Percentiles rank a stretch among this genome's conserved stretches.
Conservation (phyloP, 441 rosid species). For the Capsella rubella region DNA sequence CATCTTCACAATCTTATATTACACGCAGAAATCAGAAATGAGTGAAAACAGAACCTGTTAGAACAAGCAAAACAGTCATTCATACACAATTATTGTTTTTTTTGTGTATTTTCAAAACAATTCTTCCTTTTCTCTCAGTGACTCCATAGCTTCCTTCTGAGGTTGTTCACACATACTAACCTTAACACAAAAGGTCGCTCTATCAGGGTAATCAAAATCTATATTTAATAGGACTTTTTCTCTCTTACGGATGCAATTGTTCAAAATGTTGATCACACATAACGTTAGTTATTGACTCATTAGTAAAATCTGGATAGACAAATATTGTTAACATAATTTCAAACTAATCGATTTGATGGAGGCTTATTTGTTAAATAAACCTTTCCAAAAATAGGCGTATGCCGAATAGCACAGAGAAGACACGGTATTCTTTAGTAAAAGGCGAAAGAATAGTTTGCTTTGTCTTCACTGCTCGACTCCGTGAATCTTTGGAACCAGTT, state of each 20-base stretch:
- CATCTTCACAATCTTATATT: background rate
- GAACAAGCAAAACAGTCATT: background rate
- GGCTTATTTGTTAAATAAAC: background rate
- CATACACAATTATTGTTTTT: background rate
- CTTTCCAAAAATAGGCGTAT: no score
- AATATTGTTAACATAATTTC: background rate
- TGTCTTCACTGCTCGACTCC: conserved; percentile 28
- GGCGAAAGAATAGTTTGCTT: conserved; percentile 82
- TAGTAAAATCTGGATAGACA: background rate
- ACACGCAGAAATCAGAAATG: background rate
- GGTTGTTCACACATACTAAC: background rate
- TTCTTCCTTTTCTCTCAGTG: background rate
- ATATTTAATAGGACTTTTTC: no score
- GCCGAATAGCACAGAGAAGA: no score
- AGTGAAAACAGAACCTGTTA: background rate
- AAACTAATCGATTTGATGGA: background rate
- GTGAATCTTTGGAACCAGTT: no score
- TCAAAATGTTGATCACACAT: background rate
- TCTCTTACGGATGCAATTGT: no score
- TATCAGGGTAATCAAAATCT: background rate
- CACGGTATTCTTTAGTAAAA: conserved; percentile 64
- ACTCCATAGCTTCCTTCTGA: background rate
- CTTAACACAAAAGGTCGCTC: background rate
- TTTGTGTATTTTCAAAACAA: background rate
- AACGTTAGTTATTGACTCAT: no score